Percentiles rank a stretch among this genome's conserved stretches.
phyloP scores from a whole-genome alignment of 306 rosid genomes.

The Acacia crassicarpa region DNA sequence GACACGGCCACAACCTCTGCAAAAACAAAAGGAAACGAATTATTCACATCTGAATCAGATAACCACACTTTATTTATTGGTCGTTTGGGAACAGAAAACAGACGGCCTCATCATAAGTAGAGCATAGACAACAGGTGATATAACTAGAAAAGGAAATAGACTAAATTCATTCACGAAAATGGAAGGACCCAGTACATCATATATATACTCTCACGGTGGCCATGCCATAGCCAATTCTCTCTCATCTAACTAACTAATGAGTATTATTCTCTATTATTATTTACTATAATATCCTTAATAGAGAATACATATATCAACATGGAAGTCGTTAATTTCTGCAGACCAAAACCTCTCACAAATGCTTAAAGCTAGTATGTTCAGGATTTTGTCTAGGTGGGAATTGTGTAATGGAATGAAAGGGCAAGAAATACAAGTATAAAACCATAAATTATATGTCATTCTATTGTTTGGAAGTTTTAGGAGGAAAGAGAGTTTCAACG shows the following conservation, averaged over 20 bases:
- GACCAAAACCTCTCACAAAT: neutral
- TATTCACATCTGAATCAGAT: slow-evolving; percentile 15
- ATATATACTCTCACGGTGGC: too few species aligned
- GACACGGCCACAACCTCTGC: slow-evolving; percentile 48
- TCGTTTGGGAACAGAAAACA: slow-evolving; percentile 4
- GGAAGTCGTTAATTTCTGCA: neutral
- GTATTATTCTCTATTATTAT: too few species aligned
- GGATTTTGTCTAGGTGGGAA: neutral
- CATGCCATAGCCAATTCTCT: too few species aligned
- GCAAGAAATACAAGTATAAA: neutral
- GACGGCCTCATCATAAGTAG: neutral
- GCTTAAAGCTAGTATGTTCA: neutral
- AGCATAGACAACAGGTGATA: neutral
- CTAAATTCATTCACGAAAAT: too few species aligned
- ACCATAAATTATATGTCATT: neutral
- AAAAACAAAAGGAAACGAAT: slow-evolving; percentile 19
- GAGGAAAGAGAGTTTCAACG: neutral
- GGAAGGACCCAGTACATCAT: too few species aligned
- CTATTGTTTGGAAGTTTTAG: neutral
- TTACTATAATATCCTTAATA: too few species aligned
- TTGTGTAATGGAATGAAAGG: neutral
- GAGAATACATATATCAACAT: too few species aligned
- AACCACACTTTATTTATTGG: neutral
- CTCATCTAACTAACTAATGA: too few species aligned
- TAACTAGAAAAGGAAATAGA: too few species aligned